Base-by-base conservation (phyloP, 176 grass and related monocot species). In the Chloris gayana region DNA sequence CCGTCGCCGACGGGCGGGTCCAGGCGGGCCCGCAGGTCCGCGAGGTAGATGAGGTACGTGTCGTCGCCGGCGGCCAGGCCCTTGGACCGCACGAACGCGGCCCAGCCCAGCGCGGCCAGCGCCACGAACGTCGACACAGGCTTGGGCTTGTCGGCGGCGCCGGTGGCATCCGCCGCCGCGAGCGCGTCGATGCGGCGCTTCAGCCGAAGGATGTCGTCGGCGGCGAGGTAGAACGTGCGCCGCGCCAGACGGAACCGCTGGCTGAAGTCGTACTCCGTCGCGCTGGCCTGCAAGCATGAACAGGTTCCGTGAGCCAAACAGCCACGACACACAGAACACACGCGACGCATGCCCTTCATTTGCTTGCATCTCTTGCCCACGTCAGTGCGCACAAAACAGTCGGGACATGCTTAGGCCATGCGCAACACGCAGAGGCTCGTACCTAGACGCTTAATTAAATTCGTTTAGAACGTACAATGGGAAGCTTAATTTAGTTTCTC, bases 41-140 rank as follows among this genome's bases (percentile, higher is more conserved):
- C 84, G 0, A 86, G 69, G 90, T 86, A 92, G 14, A 70, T 3
- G 32, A 92, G 71, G 75, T 89, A 70, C 27, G 79, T 85, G 83
- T 86, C 84, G 6, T 79, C 69, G 4, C 81, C 76, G 11, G 64
- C 25, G 14, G 6, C 27, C 6, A 84, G 81, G 0, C 18, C 46
- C 42, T 84, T 75, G 13, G 59, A 19, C 14, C 32, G 72, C 19
- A 77, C 85, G 57, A 91, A 84, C 38, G 75, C 72, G 9, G 50
- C 72, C 89, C 85, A 91, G 3, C 77, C 81, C 24, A 84, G 27
- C 26, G 77, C 89, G 18, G 81, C 7, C 64, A 84, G 76, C 49
- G 85, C 58, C 71, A 84, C 81, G 84, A 75, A 91, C 51, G 84
- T 78, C 61, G 89, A 91, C 54, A 80, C 84, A 26, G 84, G 80